Base-by-base conservation (phyloP, 495 filamentous ascomycete genomes). In the Amniculicola lignicola region DNA sequence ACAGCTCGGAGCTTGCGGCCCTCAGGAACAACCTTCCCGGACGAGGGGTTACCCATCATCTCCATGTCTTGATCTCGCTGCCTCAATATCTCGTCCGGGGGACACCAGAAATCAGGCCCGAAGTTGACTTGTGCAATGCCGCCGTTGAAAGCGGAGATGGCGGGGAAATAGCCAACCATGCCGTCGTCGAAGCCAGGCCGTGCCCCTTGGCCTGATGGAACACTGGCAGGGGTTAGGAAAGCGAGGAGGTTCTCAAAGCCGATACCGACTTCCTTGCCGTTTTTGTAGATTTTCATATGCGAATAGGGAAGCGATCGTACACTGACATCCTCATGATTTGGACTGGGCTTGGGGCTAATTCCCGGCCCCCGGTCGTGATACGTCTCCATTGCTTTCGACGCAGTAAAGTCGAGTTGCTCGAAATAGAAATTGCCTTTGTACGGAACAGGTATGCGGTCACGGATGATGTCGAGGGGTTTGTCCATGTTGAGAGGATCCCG, bases 391-490 rank as follows among this genome's bases (percentile, higher is more conserved):
- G 93, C 86, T 70, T 96, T 96, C 1, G 86, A 85, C 1, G 87
- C 72, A 57, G 88, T 86, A 67, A 95, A 92, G 64, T 96, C 94
- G 54, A 91, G 90, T 65, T 90, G 86, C 68, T 98, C 94, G 72
- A 95, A 96, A 72, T 91, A 96, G 45, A 90, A 84, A 67, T 93
- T 87, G 44, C 83, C 81, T 72, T 95, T 96, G 70, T 91, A 95
- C 14, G 90, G 82, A 56, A 97, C 95, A 1, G 92, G 91, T 37
- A 96, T 86, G 31, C 94, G 85, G 67, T 97, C 94, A 55, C 94
- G 87, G 47, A 99, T 88, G 51, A 96, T 87, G 69, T 97, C 89
- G 0, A 79, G 66, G n/a, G 69, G 69, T 41, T 53, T 63, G 12
- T 56, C 66, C 24, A 66, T 68, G 11, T 69, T 59, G 0, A 63